Base-by-base conservation (phyloP, 495 filamentous ascomycete species). In the Hapsidospora chrysogenum region DNA sequence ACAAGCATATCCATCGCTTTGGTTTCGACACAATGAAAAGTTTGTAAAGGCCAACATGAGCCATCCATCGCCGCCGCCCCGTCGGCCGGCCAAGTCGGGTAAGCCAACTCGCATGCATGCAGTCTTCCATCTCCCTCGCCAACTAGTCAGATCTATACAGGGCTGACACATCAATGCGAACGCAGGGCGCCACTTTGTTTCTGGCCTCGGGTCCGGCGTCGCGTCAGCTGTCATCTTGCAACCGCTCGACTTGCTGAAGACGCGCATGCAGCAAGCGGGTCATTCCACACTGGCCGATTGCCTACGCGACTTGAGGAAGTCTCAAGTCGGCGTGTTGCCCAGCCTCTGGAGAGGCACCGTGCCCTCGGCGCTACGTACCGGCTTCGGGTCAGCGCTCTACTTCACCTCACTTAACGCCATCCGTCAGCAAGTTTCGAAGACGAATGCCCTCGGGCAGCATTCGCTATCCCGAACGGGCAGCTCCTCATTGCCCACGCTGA, bases 241-340 rank as follows among this genome's bases (percentile, higher is more conserved):
- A 58, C 89, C 89, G 18, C 83, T 86, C 50, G 89, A 96, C 56
- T 80, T 96, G 15, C 76, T 97, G 55, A 97, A 97, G 61, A 97
- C 79, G 25, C 84, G 92, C 30, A 72, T 96, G 37, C 89, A 99
- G 48, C 83, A 89, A 53, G 68, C 70, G 32, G 68, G 69, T 3
- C 54, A 63, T 39, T 75, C 84, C 10, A 71, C 94, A 36, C 54
- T 74, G 45, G 57, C 63, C 19, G 16, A 49, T 49, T 26, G 2
- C 20, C 27, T n/a, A 14, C 26, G 58, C 60, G 1, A 61, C 59
- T 8, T 33, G 9, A 6, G 55, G 57, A 28, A 56, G 52, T 29
- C 51, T 61, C n/a, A n/a, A 29, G 53, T 89, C 38, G 23, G 23
- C 23, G 23, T 26, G 11, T 26, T 26, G 6, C 67, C 72, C 28